A percentile compares a stretch with the other conserved stretches of the same genome.
Conservation (phyloP, 2,329 filamentous ascomycete species). For the Trichocomaceae sp. region DNA sequence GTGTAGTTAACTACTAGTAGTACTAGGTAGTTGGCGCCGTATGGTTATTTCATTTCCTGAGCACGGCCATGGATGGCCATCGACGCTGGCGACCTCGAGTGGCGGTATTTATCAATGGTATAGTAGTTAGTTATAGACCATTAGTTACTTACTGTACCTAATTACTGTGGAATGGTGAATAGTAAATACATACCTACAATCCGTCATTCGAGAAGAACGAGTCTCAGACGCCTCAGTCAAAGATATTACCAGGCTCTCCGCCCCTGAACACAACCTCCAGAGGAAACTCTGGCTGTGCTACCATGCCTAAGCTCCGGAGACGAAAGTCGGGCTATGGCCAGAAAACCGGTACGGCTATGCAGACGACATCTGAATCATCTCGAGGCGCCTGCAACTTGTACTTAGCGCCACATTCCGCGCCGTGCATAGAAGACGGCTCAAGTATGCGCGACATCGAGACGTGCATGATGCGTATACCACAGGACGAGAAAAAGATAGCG, state of each 20-base stretch:
- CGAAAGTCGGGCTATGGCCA: background rate
- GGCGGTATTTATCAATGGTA: background rate
- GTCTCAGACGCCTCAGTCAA: background rate
- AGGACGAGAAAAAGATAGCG: background rate
- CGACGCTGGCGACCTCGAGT: too few species aligned
- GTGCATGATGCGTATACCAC: constrained; percentile 1
- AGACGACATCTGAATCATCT: background rate
- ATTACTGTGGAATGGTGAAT: background rate
- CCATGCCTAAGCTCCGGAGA: background rate
- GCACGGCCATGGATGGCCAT: constrained; percentile 2
- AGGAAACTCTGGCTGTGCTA: background rate
- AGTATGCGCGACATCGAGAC: constrained; percentile 5
- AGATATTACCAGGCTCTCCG: background rate
- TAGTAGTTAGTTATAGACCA: background rate
- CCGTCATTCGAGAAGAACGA: background rate
- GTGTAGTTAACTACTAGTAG: background rate
- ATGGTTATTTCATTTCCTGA: too few species aligned
- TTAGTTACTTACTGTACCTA: background rate
- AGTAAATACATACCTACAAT: background rate
- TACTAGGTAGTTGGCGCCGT: too few species aligned
- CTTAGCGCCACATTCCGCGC: constrained; percentile 8
- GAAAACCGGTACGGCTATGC: constrained; percentile 3
- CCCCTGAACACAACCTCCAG: background rate
- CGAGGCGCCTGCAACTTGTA: background rate
- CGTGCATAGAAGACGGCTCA: background rate